phyloP scores from a whole-genome alignment of 176 grass and related monocot species.

The Triticum aestivum region IWGSC_CS_RefSeq_v2.1 NC_057798.1:662584683-662585182 shows the following conservation, averaged over 20 bases:
- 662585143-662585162: background rate
- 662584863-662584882: background rate
- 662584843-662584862: slow-evolving; percentile 7
- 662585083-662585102: background rate
- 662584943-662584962: background rate
- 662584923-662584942: background rate
- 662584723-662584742: slow-evolving; percentile 49
- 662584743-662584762: slow-evolving; percentile 46
- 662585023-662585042: slow-evolving; percentile 23
- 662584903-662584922: slow-evolving; percentile 22
- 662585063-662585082: background rate
- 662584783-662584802: slow-evolving; percentile 25
- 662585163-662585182: background rate
- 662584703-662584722: slow-evolving; percentile 55
- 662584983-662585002: background rate
- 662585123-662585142: background rate
- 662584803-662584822: slow-evolving; percentile 43
- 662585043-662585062: background rate
- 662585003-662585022: background rate
- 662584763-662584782: slow-evolving; percentile 28
- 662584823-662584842: slow-evolving; percentile 51
- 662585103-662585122: background rate
- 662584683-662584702: slow-evolving; percentile 39
- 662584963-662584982: background rate
- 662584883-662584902: background rate